Percentiles rank a stretch among this genome's conserved stretches.
phyloP scores from a whole-genome alignment of 176 grass and related monocot genomes.

The Rhynchospora breviuscula region DNA sequence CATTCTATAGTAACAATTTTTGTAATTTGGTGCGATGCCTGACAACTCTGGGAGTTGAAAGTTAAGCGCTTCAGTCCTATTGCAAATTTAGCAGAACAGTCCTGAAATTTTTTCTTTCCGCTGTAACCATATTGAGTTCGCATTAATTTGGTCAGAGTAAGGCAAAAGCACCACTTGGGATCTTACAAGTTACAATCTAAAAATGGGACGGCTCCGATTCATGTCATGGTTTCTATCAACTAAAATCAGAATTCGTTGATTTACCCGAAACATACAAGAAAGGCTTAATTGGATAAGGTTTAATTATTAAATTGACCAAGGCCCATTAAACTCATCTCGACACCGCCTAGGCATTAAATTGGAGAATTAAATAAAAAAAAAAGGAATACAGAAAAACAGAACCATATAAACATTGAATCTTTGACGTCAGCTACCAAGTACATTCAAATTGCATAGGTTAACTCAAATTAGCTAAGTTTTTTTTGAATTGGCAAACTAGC shows the following conservation, averaged over 20 bases:
- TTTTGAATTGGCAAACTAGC: no score
- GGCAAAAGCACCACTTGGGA: neutral
- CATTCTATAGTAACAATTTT: neutral
- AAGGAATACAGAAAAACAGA: neutral
- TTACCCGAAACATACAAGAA: neutral
- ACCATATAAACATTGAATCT: neutral
- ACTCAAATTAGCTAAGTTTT: no score
- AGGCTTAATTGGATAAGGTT: conserved; percentile 7
- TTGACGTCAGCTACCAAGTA: no score
- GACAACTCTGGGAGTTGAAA: neutral
- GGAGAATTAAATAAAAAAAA: neutral
- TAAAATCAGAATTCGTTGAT: no score
- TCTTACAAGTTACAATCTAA: neutral
- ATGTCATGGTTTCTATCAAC: neutral
- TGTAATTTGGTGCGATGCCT: neutral
- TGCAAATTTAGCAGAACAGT: no score
- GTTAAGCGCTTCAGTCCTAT: neutral
- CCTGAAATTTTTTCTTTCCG: no score
- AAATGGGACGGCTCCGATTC: neutral
- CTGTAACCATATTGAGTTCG: no score
- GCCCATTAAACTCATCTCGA: neutral
- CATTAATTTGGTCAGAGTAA: neutral
- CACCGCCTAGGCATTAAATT: neutral
- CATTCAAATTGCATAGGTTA: no score
- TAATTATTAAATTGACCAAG: neutral